Conservation (phyloP, 352 stramenopile species). For the Phytopythium chamaehyphon region DNA sequence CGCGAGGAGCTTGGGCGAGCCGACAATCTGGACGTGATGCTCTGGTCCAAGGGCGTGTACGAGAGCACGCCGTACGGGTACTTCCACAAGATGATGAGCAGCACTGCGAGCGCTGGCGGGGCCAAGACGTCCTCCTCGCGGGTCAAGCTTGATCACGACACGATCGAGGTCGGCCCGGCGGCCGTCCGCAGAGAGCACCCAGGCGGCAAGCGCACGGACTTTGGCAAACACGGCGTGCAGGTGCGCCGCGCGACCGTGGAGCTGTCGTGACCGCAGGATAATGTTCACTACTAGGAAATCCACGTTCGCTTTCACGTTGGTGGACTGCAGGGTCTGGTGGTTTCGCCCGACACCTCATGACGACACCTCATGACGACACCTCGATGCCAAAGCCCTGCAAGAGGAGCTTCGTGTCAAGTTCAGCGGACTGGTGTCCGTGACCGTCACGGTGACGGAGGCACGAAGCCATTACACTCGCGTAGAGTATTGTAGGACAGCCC, state of each 20-base stretch:
- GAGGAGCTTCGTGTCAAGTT: too few relatives aligned
- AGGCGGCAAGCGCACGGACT: conserved; percentile 63
- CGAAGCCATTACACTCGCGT: too few relatives aligned
- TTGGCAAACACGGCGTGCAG: conserved; percentile 27
- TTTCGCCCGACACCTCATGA: too few relatives aligned
- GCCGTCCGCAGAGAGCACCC: conserved; percentile 45
- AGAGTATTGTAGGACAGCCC: too few relatives aligned
- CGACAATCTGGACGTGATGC: conserved; percentile 74
- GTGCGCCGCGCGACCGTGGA: conserved; percentile 49
- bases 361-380: too few relatives aligned
- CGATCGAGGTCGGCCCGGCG: conserved; percentile 46
- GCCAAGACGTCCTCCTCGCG: conserved; percentile 57
- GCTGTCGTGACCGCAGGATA: conserved; percentile 20
- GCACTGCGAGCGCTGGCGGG: conserved; percentile 30
- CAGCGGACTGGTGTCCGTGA: too few relatives aligned
- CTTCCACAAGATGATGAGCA: conserved; percentile 83
- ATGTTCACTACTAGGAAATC: too few relatives aligned
- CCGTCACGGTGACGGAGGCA: too few relatives aligned
- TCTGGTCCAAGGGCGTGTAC: conserved; percentile 67
- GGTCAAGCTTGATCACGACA: conserved; percentile 70
- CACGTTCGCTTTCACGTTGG: too few relatives aligned
- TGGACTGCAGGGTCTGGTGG: too few relatives aligned
- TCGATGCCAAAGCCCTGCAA: too few relatives aligned
- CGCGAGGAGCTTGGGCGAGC: conserved; percentile 21
- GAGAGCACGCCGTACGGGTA: conserved; percentile 82